Base-by-base conservation (phyloP, 1,284 basidiomycete genomes). In the Athelia sp. region DNA sequence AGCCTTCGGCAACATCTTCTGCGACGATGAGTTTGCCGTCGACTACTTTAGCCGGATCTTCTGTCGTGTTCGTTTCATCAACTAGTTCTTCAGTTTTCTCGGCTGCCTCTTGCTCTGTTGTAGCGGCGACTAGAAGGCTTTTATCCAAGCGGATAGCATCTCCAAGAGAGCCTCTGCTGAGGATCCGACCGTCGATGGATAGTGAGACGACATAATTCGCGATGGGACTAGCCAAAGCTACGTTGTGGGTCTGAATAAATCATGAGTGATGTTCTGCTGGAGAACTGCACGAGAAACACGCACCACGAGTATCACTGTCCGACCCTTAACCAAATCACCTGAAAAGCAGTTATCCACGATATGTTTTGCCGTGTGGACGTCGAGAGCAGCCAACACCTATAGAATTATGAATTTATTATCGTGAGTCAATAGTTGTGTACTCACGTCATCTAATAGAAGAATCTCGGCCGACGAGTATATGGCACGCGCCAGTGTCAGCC, bases 261-360 rank as follows among this genome's bases (percentile, higher is more conserved):
- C 14, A 36, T 23, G 14, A 19, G 29, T 4, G 18, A 48, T 26
- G n/a, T 35, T 11, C 22, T 19, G 6, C 13, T 29, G 26, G 26
- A 29, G 24, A n/a, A 9, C 15, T 8, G n/a, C 32, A 19, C 4
- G 45, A 15, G 11, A 19, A 31, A 6, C 26, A 67, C 80, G 54
- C 62, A 83, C 82, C 51, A 89, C 84, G 4, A 92, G 70, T 19
- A 92, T 64, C 34, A 91, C 70, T 1, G 89, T 92, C 43, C 88
- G 75, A 3, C 77, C 82, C 38, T 73, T 69, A 34, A 92, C 68
- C 6, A 92, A 69, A 52, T 86, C 81, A 3, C 88, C 85, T 40
- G 69, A 65, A 64, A 93, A 79, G 56, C 87, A 85, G 47, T 89
- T 79, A 17, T 90, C 80, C 11, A 90, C 79, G 50, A 92, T 84